Percentiles rank a stretch among this genome's conserved stretches.
These are phyloP conservation scores for Pichia sp. DNA, from an alignment of 1,139 yeast species.

Conservation along the genomic window DNA sequence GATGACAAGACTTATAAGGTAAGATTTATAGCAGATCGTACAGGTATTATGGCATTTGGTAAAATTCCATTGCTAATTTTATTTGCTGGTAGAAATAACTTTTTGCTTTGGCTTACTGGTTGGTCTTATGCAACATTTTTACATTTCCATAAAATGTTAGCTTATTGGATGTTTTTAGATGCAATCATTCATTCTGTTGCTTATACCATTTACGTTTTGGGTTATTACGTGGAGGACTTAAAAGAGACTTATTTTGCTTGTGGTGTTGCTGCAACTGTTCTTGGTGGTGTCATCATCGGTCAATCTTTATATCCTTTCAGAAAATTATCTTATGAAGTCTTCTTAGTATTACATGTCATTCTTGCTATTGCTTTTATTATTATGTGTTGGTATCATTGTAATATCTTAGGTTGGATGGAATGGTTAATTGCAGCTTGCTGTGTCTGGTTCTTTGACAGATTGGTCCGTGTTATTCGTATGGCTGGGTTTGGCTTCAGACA, in stretches of 20 bases:
- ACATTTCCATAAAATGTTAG: constrained; percentile 54
- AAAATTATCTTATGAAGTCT: constrained; percentile 39
- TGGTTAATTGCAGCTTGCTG: constrained; percentile 38
- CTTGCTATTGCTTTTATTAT: constrained; percentile 34
- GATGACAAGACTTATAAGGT: constrained; percentile 35
- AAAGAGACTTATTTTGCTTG: constrained; percentile 17
- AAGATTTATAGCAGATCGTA: constrained; percentile 43
- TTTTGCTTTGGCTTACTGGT: constrained; percentile 50
- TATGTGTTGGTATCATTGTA: constrained; percentile 37
- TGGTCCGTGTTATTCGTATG: constrained; percentile 32
- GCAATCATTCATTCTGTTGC: constrained; percentile 26
- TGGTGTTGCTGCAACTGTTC: constrained; percentile 33
- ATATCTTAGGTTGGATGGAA: constrained; percentile 37
- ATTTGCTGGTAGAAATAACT: constrained; percentile 60
- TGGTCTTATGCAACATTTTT: constrained; percentile 55
- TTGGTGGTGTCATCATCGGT: constrained; percentile 37
- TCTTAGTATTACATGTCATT: constrained; percentile 33
- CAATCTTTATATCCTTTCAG: constrained; percentile 43
- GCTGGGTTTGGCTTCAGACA: constrained; percentile 34
- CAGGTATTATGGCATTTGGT: constrained; percentile 41
- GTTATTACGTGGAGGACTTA: constrained; percentile 6
- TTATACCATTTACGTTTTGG: constrained; percentile 14
- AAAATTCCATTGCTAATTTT: constrained; percentile 41
- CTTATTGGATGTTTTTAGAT: constrained; percentile 38
- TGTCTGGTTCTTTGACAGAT: constrained; percentile 35